phyloP scores from a whole-genome alignment of 192 early-diverging fungal genomes.

The Podila minutissima region DNA sequence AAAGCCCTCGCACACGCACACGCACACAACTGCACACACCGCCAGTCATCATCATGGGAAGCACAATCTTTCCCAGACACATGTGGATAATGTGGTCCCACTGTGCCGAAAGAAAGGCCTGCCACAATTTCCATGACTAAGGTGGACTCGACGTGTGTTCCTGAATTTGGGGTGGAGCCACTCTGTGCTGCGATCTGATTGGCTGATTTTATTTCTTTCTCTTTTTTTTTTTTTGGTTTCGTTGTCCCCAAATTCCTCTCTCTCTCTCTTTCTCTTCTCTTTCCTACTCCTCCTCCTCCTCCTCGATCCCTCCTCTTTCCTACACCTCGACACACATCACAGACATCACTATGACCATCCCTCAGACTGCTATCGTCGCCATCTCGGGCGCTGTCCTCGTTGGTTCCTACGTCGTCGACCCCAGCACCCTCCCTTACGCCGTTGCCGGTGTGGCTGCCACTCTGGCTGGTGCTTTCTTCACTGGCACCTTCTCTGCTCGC shows the following conservation, averaged over 20 bases:
- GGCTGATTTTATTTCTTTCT: conserved; percentile 6
- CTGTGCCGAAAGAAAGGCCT: too few relatives aligned
- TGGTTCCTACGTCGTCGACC: conserved; percentile 38
- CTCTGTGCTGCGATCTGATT: neutral
- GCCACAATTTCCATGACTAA: neutral
- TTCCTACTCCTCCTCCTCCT: neutral
- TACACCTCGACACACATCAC: neutral
- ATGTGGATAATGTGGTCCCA: too few relatives aligned
- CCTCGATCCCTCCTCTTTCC: neutral
- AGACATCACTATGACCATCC: conserved; percentile 27
- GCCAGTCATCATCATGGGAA: too few relatives aligned
- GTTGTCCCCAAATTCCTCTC: neutral
- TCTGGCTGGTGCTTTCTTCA: conserved; percentile 37
- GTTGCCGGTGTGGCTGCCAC: conserved; percentile 47
- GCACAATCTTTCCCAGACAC: too few relatives aligned
- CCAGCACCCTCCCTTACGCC: conserved; percentile 23
- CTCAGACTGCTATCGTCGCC: conserved; percentile 33
- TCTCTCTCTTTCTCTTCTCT: conserved; percentile 3
- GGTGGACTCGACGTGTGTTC: neutral
- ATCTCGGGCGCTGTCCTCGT: conserved; percentile 28
- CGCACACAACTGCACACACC: too few relatives aligned
- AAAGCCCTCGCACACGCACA: too few relatives aligned
- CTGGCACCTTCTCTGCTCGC: conserved; percentile 16
- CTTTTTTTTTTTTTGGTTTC: conserved; percentile 1
- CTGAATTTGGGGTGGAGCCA: neutral